Base-by-base conservation (phyloP, 2,329 filamentous ascomycete genomes). In the Fusarium scirpi region DNA sequence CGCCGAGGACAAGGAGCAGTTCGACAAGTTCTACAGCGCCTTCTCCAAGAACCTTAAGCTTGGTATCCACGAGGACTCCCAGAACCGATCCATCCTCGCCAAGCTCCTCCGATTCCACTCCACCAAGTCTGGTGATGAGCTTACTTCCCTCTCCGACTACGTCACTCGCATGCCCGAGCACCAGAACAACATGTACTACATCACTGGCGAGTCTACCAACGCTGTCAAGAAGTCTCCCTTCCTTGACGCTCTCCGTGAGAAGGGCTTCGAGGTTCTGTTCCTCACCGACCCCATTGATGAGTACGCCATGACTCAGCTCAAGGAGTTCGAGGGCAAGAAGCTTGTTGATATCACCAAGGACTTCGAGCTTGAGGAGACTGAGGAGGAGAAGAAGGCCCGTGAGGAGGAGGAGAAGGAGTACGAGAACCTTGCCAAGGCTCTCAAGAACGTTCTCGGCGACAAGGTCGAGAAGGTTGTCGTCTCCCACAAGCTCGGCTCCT, bases 31-130 rank as follows among this genome's bases (percentile, higher is more conserved):
- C 92, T 99, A 99, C 91, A 87, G 87, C 80, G 96, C 96, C 79
- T 99, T 99, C 90, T 92, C 91, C 90, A 99, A 99, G 94, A 99
- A 99, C 92, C 91, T 99, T 85, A 99, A 99, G 93, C 94, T 99
- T 74, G 96, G 96, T 86, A 97, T 99, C 85, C 96, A 99, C 90
- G 96, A 99, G 89, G 96, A 99, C 84, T 92, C 94, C 69, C 96
- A 98, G 90, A 99, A 99, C 92, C 94, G 96, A 82, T 84, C 86
- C 77, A 84, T 87, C 75, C 93, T 99, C 70, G 95, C 96, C 85
- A 99, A 98, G 93, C 94, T 99, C 69, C 93, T 99, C 80, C 94
- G 96, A 84, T 99, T 94, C 92, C 92, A 92, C 91, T 98, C 95
- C 67, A 99, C 96, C 88, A 98, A 98, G 91, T 97, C 95, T 83